A percentile compares a stretch with the other conserved stretches of the same genome.
These are phyloP conservation scores for Irpex sp. DNA, from an alignment of 1,284 basidiomycete species.

Conservation along the genomic window DNA sequence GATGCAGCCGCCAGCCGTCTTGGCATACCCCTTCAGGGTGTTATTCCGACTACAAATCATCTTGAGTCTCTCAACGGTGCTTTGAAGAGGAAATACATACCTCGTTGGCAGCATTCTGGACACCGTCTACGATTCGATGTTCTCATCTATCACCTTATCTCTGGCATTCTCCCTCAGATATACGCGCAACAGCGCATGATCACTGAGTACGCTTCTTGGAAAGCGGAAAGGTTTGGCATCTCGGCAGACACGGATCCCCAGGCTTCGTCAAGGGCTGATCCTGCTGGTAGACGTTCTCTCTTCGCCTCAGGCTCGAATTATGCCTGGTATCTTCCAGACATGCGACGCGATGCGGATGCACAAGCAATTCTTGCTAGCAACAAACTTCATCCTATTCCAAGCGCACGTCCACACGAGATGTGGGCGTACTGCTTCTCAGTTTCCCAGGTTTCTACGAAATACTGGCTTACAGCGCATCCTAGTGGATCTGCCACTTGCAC, in stretches of 20 bases:
- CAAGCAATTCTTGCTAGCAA: neutral
- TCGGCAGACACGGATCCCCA: too few species aligned
- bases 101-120: constrained; percentile 22
- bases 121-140: constrained; percentile 10
- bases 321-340: neutral
- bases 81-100: constrained; percentile 28
- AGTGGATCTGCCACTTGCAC: constrained; percentile 11
- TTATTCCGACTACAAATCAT: too few species aligned
- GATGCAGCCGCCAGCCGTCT: too few species aligned
- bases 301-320: neutral
- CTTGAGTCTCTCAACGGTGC: constrained; percentile 19
- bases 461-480: neutral
- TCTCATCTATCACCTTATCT: neutral
- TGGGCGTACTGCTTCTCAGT: neutral
- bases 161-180: neutral
- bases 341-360: neutral
- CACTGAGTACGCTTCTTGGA: neutral
- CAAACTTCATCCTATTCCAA: neutral
- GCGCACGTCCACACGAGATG: neutral
- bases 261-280: too few species aligned
- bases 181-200: neutral
- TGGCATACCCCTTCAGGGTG: too few species aligned
- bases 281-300: too few species aligned
- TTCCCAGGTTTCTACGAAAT: neutral
- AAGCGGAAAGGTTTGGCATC: neutral